These are phyloP conservation scores for Paspalum notatum DNA, from an alignment of 176 grass and related monocot species.

Conservation along the genomic window DNA sequence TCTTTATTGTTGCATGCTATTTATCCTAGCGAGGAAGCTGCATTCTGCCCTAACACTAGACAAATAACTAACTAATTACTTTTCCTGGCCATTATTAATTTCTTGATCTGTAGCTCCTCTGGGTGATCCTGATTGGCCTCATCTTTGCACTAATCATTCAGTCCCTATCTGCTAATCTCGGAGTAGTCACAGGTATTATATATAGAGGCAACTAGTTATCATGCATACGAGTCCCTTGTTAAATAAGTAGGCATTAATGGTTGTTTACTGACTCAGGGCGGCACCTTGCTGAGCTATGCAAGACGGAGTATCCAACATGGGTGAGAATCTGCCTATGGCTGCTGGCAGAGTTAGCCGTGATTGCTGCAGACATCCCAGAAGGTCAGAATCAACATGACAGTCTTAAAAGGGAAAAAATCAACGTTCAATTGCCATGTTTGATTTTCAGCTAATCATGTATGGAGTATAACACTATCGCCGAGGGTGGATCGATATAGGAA, in stretches of 20 bases:
- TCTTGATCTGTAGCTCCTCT: constrained; percentile 64
- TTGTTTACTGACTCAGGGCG: constrained; percentile 41
- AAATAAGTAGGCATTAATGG: neutral
- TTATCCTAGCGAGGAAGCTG: neutral
- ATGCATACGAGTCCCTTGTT: neutral
- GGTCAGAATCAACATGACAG: constrained; percentile 12
- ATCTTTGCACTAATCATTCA: constrained; percentile 84
- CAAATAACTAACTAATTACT: neutral
- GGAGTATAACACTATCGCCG: neutral
- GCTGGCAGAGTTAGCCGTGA: constrained; percentile 77
- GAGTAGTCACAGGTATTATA: constrained; percentile 74
- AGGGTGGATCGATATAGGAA: neutral
- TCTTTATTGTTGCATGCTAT: neutral
- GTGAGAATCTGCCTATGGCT: constrained; percentile 73
- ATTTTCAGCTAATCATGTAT: neutral
- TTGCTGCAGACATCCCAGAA: constrained; percentile 88
- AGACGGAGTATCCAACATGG: constrained; percentile 67
- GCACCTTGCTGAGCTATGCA: constrained; percentile 81
- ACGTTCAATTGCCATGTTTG: neutral
- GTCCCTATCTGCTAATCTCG: constrained; percentile 81
- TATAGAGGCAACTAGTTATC: neutral
- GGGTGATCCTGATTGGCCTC: constrained; percentile 78
- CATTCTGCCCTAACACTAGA: neutral
- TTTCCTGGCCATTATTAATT: neutral
- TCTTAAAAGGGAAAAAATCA: neutral